Base-by-base conservation (phyloP, 2,329 filamentous ascomycete species). In the Trichoderma brevicompactum region DNA sequence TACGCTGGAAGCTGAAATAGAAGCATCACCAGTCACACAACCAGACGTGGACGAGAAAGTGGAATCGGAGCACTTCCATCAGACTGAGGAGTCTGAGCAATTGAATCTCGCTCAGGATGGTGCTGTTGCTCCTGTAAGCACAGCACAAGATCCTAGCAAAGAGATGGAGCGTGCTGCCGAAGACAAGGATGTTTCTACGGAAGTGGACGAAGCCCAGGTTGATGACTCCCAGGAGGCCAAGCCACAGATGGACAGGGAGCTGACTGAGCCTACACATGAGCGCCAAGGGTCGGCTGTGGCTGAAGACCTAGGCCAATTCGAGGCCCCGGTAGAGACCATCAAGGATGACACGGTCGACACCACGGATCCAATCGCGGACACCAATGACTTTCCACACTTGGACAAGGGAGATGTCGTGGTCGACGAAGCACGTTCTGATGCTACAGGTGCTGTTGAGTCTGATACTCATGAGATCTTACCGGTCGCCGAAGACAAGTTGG, bases 1-100 rank as follows among this genome's bases (percentile, higher is more conserved):
- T 43, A 59, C 44, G 13, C 40, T 17, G 40, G 60, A 53, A 38
- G 40, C 40, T 32, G 49, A 46, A 46, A n/a, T 46, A 43, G 48
- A 54, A 32, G 32, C 60, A 17, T 34, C 59, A 40, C 59, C 70
- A 49, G 67, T 68, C 53, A 70, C 69, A 38, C 70, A 70, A 61
- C 71, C 74, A 64, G 72, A 74, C 50, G 74, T 72, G 67, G 74
- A 75, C 66, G 74, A 75, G 64, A 70, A 70, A 48, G 74, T 74
- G 65, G 67, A 59, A 23, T 19, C 52, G 23, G 66, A 66, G 62
- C 43, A 36, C 64, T 53, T 44, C 13, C 58, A 43, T 23, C 53
- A 59, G 50, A 40, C 48, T 36, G 65, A 65, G 59, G 53, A 52
- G 19, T 54, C 60, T 23, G 61, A 68, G 8, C 67, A 67, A 49